These are phyloP conservation scores for Mimosa bimucronata DNA, from an alignment of 306 rosid species.

Conservation along the genomic window DNA sequence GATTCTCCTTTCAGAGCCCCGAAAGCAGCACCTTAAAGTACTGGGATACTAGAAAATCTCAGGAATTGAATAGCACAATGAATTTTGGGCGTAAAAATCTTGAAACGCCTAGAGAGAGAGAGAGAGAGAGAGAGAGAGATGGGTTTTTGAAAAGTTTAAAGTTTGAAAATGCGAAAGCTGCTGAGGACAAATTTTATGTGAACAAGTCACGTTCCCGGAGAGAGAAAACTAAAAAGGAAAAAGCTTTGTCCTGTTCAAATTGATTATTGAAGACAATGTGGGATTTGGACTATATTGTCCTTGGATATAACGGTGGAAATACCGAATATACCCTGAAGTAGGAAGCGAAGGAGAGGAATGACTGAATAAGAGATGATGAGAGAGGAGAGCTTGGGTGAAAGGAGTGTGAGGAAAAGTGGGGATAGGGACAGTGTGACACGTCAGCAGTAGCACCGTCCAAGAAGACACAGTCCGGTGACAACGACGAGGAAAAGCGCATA, in stretches of 20 bases:
- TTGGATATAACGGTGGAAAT: rapidly evolving
- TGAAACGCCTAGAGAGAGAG: constrained; percentile 28
- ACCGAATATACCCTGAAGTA: neutral
- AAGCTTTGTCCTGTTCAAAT: neutral
- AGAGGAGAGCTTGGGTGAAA: too few relatives aligned
- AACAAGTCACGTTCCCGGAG: constrained; percentile 40
- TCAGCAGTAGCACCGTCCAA: constrained; percentile 45
- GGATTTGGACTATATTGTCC: neutral
- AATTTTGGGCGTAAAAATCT: constrained; percentile 5
- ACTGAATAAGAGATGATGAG: too few relatives aligned
- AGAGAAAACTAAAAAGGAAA: neutral
- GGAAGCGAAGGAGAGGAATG: neutral
- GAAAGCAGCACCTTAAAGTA: constrained; percentile 14
- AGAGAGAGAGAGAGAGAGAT: constrained; percentile 5
- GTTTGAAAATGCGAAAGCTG: constrained; percentile 58
- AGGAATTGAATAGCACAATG: neutral
- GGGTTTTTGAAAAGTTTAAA: constrained; percentile 1
- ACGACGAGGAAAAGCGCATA: constrained; percentile 30
- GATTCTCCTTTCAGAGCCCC: constrained; percentile 31
- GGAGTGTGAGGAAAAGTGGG: neutral
- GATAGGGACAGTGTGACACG: constrained; percentile 38
- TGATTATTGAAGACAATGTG: neutral
- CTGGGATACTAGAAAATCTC: constrained; percentile 5
- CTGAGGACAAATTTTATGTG: constrained; percentile 70
- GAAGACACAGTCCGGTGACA: constrained; percentile 14